Percentiles rank a stretch among this genome's conserved stretches.
Evolutionary conservation across 179 eudicot species (phyloP).

Genomic region (Amaranthus tricolor): DNA sequence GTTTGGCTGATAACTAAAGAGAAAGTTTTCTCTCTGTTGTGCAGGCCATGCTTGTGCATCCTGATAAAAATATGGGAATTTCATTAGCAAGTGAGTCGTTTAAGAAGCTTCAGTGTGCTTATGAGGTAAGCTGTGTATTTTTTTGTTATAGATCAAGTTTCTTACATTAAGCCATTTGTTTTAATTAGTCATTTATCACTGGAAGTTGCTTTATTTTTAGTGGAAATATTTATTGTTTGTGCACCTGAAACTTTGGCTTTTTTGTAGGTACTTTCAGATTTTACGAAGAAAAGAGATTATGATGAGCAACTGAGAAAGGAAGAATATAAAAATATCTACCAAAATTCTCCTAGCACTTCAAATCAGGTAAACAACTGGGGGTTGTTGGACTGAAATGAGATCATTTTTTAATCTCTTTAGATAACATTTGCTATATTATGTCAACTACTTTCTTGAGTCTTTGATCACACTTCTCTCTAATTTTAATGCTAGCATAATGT

Average conservation of each 20-base stretch:
- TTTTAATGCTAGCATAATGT: neutral
- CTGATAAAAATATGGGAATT: constrained; percentile 97
- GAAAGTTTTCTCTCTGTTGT: neutral
- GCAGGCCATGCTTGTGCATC: constrained; percentile 97
- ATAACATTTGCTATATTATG: neutral
- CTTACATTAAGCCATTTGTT: neutral
- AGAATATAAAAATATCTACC: constrained; percentile 59
- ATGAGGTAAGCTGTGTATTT: constrained; percentile 52
- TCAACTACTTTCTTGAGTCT: neutral
- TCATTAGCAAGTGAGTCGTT: constrained; percentile 89
- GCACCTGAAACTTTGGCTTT: neutral
- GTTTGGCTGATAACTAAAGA: neutral
- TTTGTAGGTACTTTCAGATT: constrained; percentile 86
- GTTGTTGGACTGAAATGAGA: neutral
- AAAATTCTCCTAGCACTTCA: constrained; percentile 70
- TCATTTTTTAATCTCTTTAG: neutral
- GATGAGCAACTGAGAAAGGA: constrained; percentile 92
- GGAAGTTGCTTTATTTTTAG: constrained; percentile 7
- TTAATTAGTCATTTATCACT: neutral
- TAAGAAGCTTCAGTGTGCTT: constrained; percentile 96
- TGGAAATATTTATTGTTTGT: neutral
- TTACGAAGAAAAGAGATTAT: constrained; percentile 80
- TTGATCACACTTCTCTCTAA: neutral
- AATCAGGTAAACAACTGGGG: constrained; percentile 51
- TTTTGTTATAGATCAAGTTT: neutral